These are phyloP conservation scores for Geotrichum candidum DNA, from an alignment of 1,139 yeast species.

Conservation along the genomic window DNA sequence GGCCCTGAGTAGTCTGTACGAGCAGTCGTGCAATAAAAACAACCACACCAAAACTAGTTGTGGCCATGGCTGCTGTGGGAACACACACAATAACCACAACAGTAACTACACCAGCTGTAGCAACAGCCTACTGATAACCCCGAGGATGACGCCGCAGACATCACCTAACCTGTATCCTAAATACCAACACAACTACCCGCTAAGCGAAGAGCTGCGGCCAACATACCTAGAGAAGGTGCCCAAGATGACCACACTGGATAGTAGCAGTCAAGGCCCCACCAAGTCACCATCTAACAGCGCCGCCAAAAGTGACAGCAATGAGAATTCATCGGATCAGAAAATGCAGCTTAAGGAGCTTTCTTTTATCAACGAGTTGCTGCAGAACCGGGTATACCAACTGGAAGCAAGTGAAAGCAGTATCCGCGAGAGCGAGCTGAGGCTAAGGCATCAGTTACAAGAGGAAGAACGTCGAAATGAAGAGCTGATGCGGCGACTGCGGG, in stretches of 20 bases:
- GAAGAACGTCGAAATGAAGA: constrained; percentile 8
- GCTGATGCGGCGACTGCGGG: constrained; percentile 2
- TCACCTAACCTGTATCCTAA: constrained; percentile 24
- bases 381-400: constrained; percentile 73
- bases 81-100: background rate
- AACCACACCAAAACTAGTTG: constrained; percentile 9
- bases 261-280: background rate
- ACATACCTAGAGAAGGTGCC: constrained; percentile 31
- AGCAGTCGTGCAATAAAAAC: background rate
- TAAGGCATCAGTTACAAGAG: constrained; percentile 17
- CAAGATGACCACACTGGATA: constrained; percentile 1
- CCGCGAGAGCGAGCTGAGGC: constrained; percentile 21
- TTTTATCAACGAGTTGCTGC: constrained; percentile 77
- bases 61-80: constrained; percentile 1
- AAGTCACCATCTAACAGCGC: background rate
- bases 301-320: background rate
- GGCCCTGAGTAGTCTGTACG: background rate
- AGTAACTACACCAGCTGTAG: background rate
- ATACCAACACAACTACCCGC: constrained; percentile 18
- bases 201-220: constrained; percentile 35
- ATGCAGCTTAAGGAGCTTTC: constrained; percentile 60
- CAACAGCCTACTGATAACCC: constrained; percentile 15
- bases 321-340: constrained; percentile 11
- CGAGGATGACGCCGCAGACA: constrained; percentile 29
- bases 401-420: constrained; percentile 56